Conservation (phyloP, 805 yeast genomes). For the Metschnikowia baotianmanensis region DNA sequence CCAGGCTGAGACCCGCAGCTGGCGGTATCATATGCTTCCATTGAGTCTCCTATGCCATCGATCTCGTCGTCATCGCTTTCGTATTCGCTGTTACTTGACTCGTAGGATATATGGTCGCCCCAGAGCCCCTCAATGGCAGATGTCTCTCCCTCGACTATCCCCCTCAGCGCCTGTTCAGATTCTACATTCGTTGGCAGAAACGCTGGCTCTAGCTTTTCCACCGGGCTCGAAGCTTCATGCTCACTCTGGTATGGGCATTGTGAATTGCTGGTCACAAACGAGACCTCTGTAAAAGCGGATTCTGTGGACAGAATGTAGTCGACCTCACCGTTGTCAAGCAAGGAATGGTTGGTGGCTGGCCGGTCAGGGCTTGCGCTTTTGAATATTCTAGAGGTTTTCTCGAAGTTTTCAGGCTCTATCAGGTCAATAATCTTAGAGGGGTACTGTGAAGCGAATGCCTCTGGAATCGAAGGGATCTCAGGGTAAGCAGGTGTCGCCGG, state of each 20-base stretch:
- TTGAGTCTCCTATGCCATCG: slow-evolving; percentile 3
- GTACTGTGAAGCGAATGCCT: too few species aligned
- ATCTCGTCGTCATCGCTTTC: slow-evolving; percentile 7
- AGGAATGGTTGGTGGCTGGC: too few species aligned
- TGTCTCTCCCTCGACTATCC: neutral
- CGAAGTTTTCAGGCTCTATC: too few species aligned
- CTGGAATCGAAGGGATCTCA: too few species aligned
- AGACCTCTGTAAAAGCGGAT: slow-evolving; percentile 13
- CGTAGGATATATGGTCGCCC: neutral
- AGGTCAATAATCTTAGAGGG: neutral
- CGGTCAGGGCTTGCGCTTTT: too few species aligned
- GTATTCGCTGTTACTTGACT: slow-evolving; percentile 7
- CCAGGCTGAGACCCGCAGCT: neutral
- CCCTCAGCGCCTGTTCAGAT: neutral
- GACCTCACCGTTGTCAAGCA: too few species aligned
- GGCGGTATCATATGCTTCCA: neutral
- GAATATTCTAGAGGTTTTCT: too few species aligned
- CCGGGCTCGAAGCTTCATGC: neutral
- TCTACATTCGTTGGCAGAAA: neutral
- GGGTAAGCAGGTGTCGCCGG: too few species aligned
- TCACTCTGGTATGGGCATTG: slow-evolving; percentile 2
- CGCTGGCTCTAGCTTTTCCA: neutral
- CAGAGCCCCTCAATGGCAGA: neutral
- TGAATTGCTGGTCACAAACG: slow-evolving; percentile 12
- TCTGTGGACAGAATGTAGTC: slow-evolving; percentile 11